A percentile compares a stretch with the other conserved stretches of the same genome.
These are phyloP conservation scores for Aspergillus saccharolyticus DNA, from an alignment of 495 filamentous ascomycete genomes.

Conservation along the genomic window DNA sequence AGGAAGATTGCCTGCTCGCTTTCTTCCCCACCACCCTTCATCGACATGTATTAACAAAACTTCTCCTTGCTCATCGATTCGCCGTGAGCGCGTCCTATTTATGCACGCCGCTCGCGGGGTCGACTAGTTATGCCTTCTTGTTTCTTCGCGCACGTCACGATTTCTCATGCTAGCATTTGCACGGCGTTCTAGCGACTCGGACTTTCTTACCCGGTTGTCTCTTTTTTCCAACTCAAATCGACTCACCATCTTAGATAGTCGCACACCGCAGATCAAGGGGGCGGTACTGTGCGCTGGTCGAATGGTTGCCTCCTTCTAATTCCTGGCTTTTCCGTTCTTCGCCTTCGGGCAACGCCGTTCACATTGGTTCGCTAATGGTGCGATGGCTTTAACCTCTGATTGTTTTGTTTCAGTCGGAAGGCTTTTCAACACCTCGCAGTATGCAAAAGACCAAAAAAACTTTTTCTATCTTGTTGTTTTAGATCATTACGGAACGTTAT, in stretches of 20 bases:
- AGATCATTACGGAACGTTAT: not conserved
- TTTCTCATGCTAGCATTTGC: constrained; percentile 45
- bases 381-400: too few species aligned
- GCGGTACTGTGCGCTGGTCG: constrained; percentile 62
- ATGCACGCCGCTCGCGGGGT: too few species aligned
- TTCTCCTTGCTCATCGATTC: constrained; percentile 22
- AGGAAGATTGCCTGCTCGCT: constrained; percentile 27
- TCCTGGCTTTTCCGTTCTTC: constrained; percentile 21
- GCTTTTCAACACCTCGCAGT: too few species aligned
- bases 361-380: too few species aligned
- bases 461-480: too few species aligned
- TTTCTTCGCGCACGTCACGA: constrained; percentile 26
- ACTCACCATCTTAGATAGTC: constrained; percentile 48
- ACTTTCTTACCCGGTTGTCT: constrained; percentile 14
- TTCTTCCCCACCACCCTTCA: constrained; percentile 31
- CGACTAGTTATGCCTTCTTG: constrained; percentile 5
- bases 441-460: too few species aligned
- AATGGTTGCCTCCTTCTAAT: constrained; percentile 45
- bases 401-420: too few species aligned
- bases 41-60: constrained; percentile 54
- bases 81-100: too few species aligned
- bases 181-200: constrained; percentile 48
- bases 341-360: constrained; percentile 5
- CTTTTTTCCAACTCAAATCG: constrained; percentile 9
- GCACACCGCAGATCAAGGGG: constrained; percentile 41